Conservation (phyloP, 2,329 filamentous ascomycete genomes). For the Diaporthe capsici region DNA sequence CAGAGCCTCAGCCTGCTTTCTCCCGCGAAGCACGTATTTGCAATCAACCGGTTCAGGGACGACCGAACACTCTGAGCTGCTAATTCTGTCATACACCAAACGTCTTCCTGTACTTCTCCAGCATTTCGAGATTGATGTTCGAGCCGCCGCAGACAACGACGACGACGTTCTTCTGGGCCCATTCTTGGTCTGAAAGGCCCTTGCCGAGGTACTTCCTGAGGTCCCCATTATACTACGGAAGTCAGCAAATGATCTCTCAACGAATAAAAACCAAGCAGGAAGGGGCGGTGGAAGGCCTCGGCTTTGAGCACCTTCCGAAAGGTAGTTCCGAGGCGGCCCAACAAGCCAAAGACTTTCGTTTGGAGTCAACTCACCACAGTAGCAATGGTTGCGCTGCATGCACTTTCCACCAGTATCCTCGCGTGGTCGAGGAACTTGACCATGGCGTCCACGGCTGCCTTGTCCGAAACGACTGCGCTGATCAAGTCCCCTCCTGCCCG, state of each 20-base stretch:
- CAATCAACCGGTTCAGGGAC: background rate
- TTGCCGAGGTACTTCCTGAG: slow-evolving; percentile 73
- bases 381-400: slow-evolving; percentile 86
- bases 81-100: slow-evolving; percentile 53
- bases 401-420: slow-evolving; percentile 83
- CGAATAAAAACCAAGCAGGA: background rate
- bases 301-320: background rate
- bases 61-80: background rate
- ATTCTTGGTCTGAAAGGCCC: slow-evolving; percentile 68
- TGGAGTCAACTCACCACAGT: slow-evolving; percentile 54
- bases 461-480: slow-evolving; percentile 77
- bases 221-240: slow-evolving; percentile 67
- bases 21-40: background rate
- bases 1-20: too few relatives aligned
- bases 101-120: slow-evolving; percentile 69
- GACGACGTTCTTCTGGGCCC: slow-evolving; percentile 79
- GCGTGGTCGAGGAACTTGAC: slow-evolving; percentile 86
- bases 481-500: slow-evolving; percentile 58
- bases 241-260: background rate
- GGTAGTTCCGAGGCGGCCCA: too few relatives aligned
- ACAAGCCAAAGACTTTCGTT: background rate
- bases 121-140: slow-evolving; percentile 73
- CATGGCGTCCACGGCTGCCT: slow-evolving; percentile 84
- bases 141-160: slow-evolving; percentile 88
- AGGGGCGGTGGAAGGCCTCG: background rate